A percentile compares a stretch with the other conserved stretches of the same genome.
Evolutionary conservation across 352 stramenopile genomes (phyloP).

Genomic region (Phytophthora cactorum): DNA sequence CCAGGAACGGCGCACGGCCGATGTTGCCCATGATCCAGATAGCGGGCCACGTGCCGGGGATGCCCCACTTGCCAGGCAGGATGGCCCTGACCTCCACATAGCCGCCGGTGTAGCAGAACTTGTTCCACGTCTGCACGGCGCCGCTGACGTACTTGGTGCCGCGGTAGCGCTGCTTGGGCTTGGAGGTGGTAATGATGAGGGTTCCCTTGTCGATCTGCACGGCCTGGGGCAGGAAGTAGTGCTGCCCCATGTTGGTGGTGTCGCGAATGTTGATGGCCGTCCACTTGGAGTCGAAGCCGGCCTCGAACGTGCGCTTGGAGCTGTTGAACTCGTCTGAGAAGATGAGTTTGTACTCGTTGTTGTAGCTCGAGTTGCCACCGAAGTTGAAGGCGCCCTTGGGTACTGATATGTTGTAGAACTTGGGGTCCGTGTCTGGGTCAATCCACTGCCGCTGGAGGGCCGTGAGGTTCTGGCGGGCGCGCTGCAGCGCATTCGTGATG

Average conservation of each 20-base stretch:
- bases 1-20: constrained; percentile 94
- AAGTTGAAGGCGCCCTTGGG: constrained; percentile 53
- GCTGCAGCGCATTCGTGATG: constrained; percentile 32
- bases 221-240: constrained; percentile 95
- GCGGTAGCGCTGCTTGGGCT: constrained; percentile 83
- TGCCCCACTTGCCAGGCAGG: constrained; percentile 94
- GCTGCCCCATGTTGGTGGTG: constrained; percentile 94
- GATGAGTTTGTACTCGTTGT: constrained; percentile 81
- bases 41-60: constrained; percentile 96
- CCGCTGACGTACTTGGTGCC: constrained; percentile 88
- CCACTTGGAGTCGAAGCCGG: constrained; percentile 96
- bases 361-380: constrained; percentile 35
- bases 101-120: constrained; percentile 98
- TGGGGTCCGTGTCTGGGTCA: constrained; percentile 74
- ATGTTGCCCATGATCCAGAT: constrained; percentile 99
- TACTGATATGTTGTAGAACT: constrained; percentile 54
- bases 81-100: constrained; percentile 95
- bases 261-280: constrained; percentile 96
- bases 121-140: constrained; percentile 98
- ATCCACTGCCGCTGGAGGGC: constrained; percentile 65
- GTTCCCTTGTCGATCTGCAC: constrained; percentile 94
- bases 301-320: constrained; percentile 92
- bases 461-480: constrained; percentile 47
- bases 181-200: constrained; percentile 93
- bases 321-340: constrained; percentile 98